Evolutionary conservation across 2,329 filamentous ascomycete species (phyloP), one percentile per base, ranked within the genome.

Genomic region (Ceratocystis variospora): DNA sequence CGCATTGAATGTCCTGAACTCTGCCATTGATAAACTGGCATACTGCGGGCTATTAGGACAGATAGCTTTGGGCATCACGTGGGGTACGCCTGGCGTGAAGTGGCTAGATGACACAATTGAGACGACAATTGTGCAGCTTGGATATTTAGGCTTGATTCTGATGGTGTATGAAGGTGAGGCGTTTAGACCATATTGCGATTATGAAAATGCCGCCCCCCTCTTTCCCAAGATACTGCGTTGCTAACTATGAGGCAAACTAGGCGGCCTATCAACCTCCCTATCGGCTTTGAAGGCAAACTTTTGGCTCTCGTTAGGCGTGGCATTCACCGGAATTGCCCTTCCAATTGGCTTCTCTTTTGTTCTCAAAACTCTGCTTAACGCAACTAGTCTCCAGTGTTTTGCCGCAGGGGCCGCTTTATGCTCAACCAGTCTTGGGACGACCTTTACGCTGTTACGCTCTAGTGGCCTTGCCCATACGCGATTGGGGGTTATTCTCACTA

Each of bases 21-120:
- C 77, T 66, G 71, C 79, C 0, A 77, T 90, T 0, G 82, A 90
- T 70, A 77, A 75, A 15, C 70, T 83, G 0, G 71, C 89, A 0
- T 89, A 86, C 72, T 90, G 87, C 71, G 88, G 87, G 0, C 79
- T 91, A 0, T 75, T 91, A 5, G 88, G 87, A 0, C 87, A 92
- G 70, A 79, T 92, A 15, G 76, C 90, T 6, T 73, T 90, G 19
- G 88, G 88, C 12, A 80, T 90, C 7, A 81, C 84, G 7, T 92
- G 82, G 81, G 88, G 88, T 7, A 80, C 80, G 0, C 87, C 88
- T 0, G 86, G 86, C 0, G 81, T 78, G 2, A 78, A 82, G 72
- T 85, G 81, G 80, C 78, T 92, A 0, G 76, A 77, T 0, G 22
- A 66, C 0, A 75, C 79, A 3, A 74, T 78, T 1, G 79, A 91